Percentiles rank a stretch among this genome's conserved stretches.
phyloP scores from a whole-genome alignment of 306 rosid genomes.

The Malus asiatica region DNA sequence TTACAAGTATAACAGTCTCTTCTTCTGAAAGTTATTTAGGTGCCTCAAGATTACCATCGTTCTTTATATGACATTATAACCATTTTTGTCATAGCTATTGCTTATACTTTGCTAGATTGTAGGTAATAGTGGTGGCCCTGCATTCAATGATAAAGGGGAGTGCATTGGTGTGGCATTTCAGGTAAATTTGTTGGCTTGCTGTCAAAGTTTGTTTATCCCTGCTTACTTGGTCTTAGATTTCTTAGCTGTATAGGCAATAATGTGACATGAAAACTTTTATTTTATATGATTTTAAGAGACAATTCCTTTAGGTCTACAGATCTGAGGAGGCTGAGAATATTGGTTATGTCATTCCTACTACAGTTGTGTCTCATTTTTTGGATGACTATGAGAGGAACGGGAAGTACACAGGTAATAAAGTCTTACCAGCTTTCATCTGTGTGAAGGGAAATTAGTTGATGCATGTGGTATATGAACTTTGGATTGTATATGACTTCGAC shows the following conservation, averaged over 20 bases:
- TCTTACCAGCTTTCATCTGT: slow-evolving; percentile 16
- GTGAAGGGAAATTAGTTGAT: background rate
- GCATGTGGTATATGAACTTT: background rate
- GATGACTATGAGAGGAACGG: slow-evolving; percentile 81
- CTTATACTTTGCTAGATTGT: slow-evolving; percentile 39
- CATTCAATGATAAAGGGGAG: slow-evolving; percentile 89
- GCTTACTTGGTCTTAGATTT: slow-evolving; percentile 9
- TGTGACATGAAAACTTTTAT: background rate
- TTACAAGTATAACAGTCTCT: background rate
- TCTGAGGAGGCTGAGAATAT: slow-evolving; percentile 98
- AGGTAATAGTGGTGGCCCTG: slow-evolving; percentile 99
- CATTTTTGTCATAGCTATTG: slow-evolving; percentile 31
- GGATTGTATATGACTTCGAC: background rate
- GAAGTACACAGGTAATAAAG: slow-evolving; percentile 75
- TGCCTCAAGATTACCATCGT: background rate
- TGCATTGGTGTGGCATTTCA: slow-evolving; percentile 99
- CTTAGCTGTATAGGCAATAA: background rate
- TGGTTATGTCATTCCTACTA: slow-evolving; percentile 94
- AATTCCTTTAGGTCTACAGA: slow-evolving; percentile 83
- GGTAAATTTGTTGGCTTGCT: slow-evolving; percentile 54
- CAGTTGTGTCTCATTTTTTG: slow-evolving; percentile 95
- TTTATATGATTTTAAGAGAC: slow-evolving; percentile 39
- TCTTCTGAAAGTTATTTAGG: background rate
- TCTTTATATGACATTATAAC: background rate
- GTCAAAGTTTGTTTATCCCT: slow-evolving; percentile 4